Base-by-base conservation (phyloP, 73 alveolate genomes). In the Blepharisma japonicum region DNA sequence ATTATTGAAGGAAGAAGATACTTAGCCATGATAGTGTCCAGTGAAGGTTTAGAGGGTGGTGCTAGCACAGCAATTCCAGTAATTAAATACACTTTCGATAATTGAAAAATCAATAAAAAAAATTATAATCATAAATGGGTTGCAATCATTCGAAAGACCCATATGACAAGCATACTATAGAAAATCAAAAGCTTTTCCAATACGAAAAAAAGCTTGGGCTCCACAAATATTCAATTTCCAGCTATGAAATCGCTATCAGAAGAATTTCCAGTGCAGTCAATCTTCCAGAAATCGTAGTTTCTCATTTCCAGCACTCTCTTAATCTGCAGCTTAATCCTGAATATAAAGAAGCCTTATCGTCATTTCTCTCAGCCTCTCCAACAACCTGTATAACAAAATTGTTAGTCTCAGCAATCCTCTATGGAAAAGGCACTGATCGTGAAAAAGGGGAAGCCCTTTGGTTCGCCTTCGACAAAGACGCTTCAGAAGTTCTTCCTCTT, bases 21-120 rank as follows among this genome's bases (percentile, higher is more conserved):
- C 81, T 71, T 94, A 39, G 85, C 71, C 45, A 71, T 94, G 6
- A 96, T 85, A 66, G 53, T 94, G 23, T 87, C 92, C 42, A 96
- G 94, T 55, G 96, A 84, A 66, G 81, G 88, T 14, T 84, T 68
- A 14, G 95, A 85, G 55, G 6, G 18, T 4, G 56, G 56, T 27
- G 92, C 81, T 55, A 78, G 83, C 68, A 84, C 83, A 6, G 53
- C 77, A 25, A 85, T 88, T 83, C 95, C 95, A 54, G 39, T 67
- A 9, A 77, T 88, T 56, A 88, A 81, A 82, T 88, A 88, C 77
- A 67, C 77, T 71, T 88, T 88, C 77, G 42, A 32, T 32, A 32
- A 32, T 32, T 32, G 0, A 32, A 32, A 32, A 32, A 32, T 32
- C 42, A 32, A 1, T 32, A 32, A 32, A 32, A 32, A 32, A 87